Base-by-base conservation (phyloP, 805 yeast genomes). In the Myxozyma mucilagina region DNA sequence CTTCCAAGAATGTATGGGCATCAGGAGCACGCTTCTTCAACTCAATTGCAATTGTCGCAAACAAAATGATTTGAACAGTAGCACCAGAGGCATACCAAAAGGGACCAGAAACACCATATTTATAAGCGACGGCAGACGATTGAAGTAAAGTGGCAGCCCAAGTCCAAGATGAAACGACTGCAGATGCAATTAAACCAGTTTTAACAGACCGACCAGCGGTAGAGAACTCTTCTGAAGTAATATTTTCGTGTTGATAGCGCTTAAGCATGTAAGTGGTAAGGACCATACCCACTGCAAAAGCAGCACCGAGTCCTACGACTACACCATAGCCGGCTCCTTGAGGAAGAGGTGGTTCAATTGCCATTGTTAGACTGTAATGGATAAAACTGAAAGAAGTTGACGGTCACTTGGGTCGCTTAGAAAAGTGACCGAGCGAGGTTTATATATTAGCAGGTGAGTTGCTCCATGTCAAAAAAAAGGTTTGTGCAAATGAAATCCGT, bases 141-240 rank as follows among this genome's bases (percentile, higher is more conserved):
- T 85, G 85, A 36, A 89, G 77, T 51, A 89, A 75, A 1, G 96
- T 89, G 2, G 90, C 89, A n/a, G 89, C 89, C 91, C 91, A 87
- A 9, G 97, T 90, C 98, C 98, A 92, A 8, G 93, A 86, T 11
- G 93, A 86, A 8, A 91, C 97, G 35, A 92, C 97, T 7, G 97
- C 96, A 7, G 96, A 86, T 4, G 93, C 86, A 64, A 90, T 87
- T 67, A 92, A 78, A 52, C 94, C 94, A 0, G 93, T 85, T 68
- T 87, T 88, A 45, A 92, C 96, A 3, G 90, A 80, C 72, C 97
- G 82, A 66, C 97, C 97, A 39, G 97, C 97, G 4, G 97, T 91
- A 2, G 96, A 84, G 68, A 92, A 92, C 72, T 91, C 97, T 76
- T 92, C 97, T 3, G 97, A 91, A 6, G 96, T 90, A 74, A 90